Evolutionary conservation across 78 protist genomes (phyloP).

Genomic region (Creolimax fragrantissima): DNA sequence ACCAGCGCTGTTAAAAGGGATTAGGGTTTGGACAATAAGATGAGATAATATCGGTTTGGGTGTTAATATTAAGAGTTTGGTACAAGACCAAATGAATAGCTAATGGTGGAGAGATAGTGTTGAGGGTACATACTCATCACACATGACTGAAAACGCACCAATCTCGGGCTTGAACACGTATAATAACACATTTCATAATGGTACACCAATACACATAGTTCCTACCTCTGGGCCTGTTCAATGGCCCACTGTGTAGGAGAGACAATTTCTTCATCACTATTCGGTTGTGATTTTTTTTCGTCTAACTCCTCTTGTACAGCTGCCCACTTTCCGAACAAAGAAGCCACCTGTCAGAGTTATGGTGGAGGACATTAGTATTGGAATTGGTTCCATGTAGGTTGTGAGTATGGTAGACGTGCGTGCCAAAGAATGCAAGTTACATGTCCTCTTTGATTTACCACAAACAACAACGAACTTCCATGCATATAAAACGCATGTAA

Average conservation of each 20-base stretch:
- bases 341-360: not conserved
- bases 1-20: too few species aligned
- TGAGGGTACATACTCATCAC: not conserved
- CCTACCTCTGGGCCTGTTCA: not conserved
- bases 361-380: not conserved
- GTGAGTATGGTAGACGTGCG: not conserved
- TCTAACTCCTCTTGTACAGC: not conserved
- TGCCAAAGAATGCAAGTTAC: not conserved
- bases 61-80: too few species aligned
- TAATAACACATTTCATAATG: not conserved
- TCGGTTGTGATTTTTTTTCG: not conserved
- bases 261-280: not conserved
- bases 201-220: not conserved
- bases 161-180: not conserved
- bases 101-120: not conserved
- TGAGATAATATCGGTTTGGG: too few species aligned
- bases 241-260: not conserved
- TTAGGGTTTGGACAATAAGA: too few species aligned
- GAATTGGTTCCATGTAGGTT: not conserved
- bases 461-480: not conserved
- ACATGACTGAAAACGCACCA: not conserved
- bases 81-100: not conserved
- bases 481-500: not conserved
- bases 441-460: too few species aligned
- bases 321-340: not conserved